Evolutionary conservation across 352 stramenopile genomes (phyloP), one percentile per base, ranked within the genome.

Genomic region (Saprolegnia parasitica): DNA sequence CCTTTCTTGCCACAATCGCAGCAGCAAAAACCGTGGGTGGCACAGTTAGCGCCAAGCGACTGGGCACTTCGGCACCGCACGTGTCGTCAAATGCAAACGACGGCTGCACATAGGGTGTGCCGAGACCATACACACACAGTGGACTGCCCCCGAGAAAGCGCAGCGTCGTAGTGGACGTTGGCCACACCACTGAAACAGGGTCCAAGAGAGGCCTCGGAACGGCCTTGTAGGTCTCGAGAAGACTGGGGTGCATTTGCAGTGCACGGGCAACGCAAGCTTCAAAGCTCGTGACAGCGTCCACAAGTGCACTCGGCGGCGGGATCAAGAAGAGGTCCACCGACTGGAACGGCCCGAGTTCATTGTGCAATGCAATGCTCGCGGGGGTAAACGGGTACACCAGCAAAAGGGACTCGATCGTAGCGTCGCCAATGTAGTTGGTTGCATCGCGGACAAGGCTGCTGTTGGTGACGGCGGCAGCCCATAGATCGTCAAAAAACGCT

Each of bases 61-160:
- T 35, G 24, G 52, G n/a, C 20, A 21, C 13, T 23, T 18, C 11
- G 16, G 24, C 11, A 2, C 13, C n/a, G 35, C 52, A 60, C n/a
- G 35, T n/a, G 20, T 60, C 52, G 35, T 60, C n/a, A 23, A 60
- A 60, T 40, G 52, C 2, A 60, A 40, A 60, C 35, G 52, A 60
- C 52, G 52, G 24, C 35, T 60, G 52, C 35, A 60, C 52, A 60
- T 13, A 60, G 1, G 52, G 10, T 16, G 52, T 60, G 24, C 11
- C 52, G 11, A n/a, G 24, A 18, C 13, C 35, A 15, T 20, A 35
- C 1, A 8, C 35, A 40, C 52, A 60, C 13, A 24, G 20, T 2
- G 52, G 52, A 23, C 13, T 23, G 1, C 52, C 52, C 16, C 52
- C 52, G 20, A 40, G 20, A n/a, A 24, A 60, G 13, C 13, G 16